Base-by-base conservation (phyloP, 169 alveolate genomes). In the Babesia divergens region DNA sequence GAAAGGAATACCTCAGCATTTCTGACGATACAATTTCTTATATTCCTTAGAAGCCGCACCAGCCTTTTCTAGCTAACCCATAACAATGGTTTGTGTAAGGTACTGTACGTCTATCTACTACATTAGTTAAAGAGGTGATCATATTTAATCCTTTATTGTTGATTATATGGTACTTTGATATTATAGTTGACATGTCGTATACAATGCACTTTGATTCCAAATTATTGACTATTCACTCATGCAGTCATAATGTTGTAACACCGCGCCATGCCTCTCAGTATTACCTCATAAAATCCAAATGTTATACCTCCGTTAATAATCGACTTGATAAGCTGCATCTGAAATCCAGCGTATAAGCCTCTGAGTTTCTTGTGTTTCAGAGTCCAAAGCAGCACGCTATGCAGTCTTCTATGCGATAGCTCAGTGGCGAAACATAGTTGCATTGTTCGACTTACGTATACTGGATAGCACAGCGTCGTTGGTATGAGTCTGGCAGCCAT, bases 311-410 rank as follows among this genome's bases (percentile, higher is more conserved):
- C 88, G 42, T 69, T 55, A 16, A 80, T 22, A 37, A 68, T 35
- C 0, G 88, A 80, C 37, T 58, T 68, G 42, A 69, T 32, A 6
- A 80, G 49, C 62, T 80, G 88, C 51, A 68, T 51, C 50, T 69
- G 76, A 50, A 80, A 70, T 22, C 88, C 88, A 3, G 83, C 81
- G 38, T 80, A 80, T 37, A 80, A 43, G n/a, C 88, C 88, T 46
- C 49, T 59, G 49, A 80, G 55, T 22, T 43, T 34, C 43, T 70
- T 68, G 42, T 69, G 43, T 28, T 62, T 59, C 38, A 42, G 28
- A 29, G 74, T 80, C 83, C 83, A 70, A 50, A 51, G 11, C 43
- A 80, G 20, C 7, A 69, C 52, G 14, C 65, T 50, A 40, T 20
- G 40, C 44, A 80, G 51, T 5, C 58, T 3, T 16, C 42, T 53